These are phyloP conservation scores for Tephrocybe rancida DNA, from an alignment of 768 basidiomycete species.

Conservation along the genomic window DNA sequence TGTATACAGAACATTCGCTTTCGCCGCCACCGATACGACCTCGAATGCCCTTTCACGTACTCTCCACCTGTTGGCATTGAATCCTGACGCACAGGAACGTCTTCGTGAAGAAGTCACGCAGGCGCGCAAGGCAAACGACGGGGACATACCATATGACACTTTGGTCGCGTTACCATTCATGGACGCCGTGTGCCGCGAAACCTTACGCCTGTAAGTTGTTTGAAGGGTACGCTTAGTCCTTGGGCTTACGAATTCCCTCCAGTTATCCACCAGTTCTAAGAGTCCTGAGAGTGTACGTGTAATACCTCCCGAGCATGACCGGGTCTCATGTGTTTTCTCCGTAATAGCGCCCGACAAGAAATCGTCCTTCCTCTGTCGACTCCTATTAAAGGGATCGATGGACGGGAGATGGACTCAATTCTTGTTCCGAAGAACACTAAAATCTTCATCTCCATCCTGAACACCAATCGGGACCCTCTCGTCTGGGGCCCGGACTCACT, in stretches of 20 bases:
- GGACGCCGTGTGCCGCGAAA: conserved; percentile 24
- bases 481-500: conserved; percentile 41
- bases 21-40: conserved; percentile 37
- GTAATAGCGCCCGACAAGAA: conserved; percentile 33
- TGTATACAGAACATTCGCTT: conserved; percentile 23
- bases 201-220: conserved; percentile 22
- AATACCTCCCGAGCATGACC: background rate
- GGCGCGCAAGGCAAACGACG: conserved; percentile 15
- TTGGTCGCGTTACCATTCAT: conserved; percentile 23
- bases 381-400: conserved; percentile 32
- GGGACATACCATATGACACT: conserved; percentile 21
- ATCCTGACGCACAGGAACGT: conserved; percentile 20
- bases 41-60: conserved; percentile 30
- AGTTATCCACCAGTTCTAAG: conserved; percentile 21
- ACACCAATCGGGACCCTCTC: conserved; percentile 30
- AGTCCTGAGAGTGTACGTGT: conserved; percentile 19
- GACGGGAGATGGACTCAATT: conserved; percentile 28
- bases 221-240: conserved; percentile 4
- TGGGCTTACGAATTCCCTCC: background rate
- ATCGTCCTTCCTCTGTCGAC: conserved; percentile 32
- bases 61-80: conserved; percentile 25
- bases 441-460: conserved; percentile 29
- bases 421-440: conserved; percentile 31
- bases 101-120: conserved; percentile 41
- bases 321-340: too few species aligned